Evolutionary conservation across 2,329 filamentous ascomycete genomes (phyloP).

Genomic region (Tolypocladium capitatum): DNA sequence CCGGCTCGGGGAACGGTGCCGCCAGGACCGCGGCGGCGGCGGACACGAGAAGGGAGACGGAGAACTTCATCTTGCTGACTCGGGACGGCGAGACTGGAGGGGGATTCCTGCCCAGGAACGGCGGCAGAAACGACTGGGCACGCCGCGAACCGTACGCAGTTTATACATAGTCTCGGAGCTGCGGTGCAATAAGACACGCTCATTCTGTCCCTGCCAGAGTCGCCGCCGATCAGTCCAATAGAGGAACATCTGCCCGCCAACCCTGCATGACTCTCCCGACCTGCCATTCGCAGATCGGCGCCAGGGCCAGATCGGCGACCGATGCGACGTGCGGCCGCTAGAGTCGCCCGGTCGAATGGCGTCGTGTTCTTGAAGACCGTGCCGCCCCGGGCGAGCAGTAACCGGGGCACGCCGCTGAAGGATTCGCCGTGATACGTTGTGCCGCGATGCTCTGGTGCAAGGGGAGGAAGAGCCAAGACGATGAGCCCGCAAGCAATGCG

Average conservation of each 20-base stretch:
- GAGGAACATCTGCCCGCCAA: neutral
- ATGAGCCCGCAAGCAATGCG: neutral
- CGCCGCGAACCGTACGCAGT: neutral
- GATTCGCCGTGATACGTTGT: neutral
- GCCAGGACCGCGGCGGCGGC: slow-evolving; percentile 14
- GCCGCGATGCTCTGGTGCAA: neutral
- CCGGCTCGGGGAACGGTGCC: slow-evolving; percentile 12
- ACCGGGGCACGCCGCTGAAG: neutral
- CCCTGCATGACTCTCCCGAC: neutral
- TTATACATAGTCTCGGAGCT: neutral
- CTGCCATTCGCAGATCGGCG: neutral
- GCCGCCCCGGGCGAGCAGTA: no score
- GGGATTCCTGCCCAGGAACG: neutral
- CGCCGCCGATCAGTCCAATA: neutral
- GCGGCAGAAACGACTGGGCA: no score
- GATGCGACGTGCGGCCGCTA: neutral
- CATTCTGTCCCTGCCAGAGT: no score
- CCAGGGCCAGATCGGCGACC: neutral
- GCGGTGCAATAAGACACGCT: neutral
- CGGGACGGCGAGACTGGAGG: no score
- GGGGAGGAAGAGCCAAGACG: neutral
- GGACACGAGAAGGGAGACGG: slow-evolving; percentile 12
- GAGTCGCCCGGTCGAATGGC: neutral
- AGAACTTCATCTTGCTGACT: slow-evolving; percentile 17
- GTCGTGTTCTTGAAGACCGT: no score